A percentile compares a stretch with the other conserved stretches of the same genome.
Evolutionary conservation across 345 rosid genomes (phyloP).

Genomic region (Rubroshorea leprosula): DNA sequence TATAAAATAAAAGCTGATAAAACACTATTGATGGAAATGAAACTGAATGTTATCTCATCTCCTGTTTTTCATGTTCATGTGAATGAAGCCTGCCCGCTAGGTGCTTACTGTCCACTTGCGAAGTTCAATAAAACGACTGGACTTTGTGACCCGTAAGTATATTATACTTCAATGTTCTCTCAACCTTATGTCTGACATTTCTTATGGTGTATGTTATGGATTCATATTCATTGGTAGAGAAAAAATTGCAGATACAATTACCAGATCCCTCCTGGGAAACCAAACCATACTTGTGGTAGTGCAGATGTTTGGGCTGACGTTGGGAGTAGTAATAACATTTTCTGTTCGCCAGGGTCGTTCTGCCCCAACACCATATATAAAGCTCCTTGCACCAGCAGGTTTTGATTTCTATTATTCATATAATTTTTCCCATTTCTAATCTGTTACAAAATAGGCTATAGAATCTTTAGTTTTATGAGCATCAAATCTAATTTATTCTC

Average conservation of each 20-base stretch:
- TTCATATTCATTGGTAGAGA: constrained; percentile 13
- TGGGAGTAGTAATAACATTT: constrained; percentile 47
- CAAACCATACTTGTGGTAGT: constrained; percentile 72
- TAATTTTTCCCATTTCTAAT: not conserved
- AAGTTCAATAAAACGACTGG: constrained; percentile 67
- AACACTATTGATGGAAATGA: constrained; percentile 4
- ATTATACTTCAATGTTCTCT: constrained; percentile 3
- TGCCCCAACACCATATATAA: constrained; percentile 62
- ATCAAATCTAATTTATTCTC: no score
- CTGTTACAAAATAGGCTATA: not conserved
- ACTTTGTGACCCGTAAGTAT: constrained; percentile 79
- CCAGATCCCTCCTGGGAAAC: constrained; percentile 61
- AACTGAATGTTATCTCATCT: constrained; percentile 9
- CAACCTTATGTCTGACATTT: constrained; percentile 3
- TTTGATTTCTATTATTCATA: constrained; percentile 35
- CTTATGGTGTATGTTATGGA: constrained; percentile 2
- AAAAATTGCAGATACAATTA: constrained; percentile 59
- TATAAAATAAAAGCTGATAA: not conserved
- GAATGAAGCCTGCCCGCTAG: constrained; percentile 74
- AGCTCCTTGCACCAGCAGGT: constrained; percentile 76
- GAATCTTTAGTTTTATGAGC: no score
- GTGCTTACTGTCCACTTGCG: constrained; percentile 79
- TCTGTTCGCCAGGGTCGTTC: constrained; percentile 82
- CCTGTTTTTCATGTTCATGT: constrained; percentile 15
- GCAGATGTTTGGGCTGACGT: constrained; percentile 77